Evolutionary conservation across 1,284 basidiomycete species (phyloP).

Genomic region (Rhodotorula sp.): DNA sequence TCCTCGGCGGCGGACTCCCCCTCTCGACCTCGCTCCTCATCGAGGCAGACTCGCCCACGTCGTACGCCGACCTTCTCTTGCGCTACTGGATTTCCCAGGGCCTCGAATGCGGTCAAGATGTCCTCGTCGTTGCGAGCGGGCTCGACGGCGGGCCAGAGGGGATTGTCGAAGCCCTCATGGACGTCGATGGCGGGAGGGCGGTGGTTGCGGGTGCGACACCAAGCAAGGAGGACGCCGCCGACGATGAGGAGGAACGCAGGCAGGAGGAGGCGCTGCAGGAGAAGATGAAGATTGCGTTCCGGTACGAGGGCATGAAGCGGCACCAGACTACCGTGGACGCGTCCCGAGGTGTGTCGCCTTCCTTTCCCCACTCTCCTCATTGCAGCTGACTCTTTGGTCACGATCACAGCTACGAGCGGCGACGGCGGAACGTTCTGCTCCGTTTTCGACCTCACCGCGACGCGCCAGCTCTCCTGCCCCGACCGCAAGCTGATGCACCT

Average conservation of each 20-base stretch:
- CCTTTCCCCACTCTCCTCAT: background rate
- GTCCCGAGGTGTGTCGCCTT: constrained; percentile 35
- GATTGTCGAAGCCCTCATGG: constrained; percentile 46
- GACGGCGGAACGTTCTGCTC: constrained; percentile 63
- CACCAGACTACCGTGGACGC: constrained; percentile 78
- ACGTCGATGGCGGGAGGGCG: constrained; percentile 29
- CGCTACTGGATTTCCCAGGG: constrained; percentile 89
- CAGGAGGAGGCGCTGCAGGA: constrained; percentile 56
- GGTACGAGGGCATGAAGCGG: constrained; percentile 87
- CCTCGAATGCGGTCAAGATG: constrained; percentile 67
- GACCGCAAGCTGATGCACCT: constrained; percentile 40
- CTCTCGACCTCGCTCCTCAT: constrained; percentile 74
- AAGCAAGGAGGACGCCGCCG: constrained; percentile 46
- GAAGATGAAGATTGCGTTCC: constrained; percentile 88
- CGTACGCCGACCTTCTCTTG: constrained; percentile 81
- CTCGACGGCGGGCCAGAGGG: constrained; percentile 59
- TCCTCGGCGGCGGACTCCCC: constrained; percentile 90
- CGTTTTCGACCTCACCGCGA: constrained; percentile 68
- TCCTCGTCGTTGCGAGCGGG: constrained; percentile 60
- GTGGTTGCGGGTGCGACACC: constrained; percentile 50
- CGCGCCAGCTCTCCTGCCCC: constrained; percentile 37
- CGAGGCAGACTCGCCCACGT: constrained; percentile 78
- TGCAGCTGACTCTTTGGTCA: background rate
- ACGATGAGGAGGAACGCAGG: constrained; percentile 60
- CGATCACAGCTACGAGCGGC: background rate